These are phyloP conservation scores for Cajanus cajan DNA, from an alignment of 306 rosid genomes.

Conservation along the genomic window DNA sequence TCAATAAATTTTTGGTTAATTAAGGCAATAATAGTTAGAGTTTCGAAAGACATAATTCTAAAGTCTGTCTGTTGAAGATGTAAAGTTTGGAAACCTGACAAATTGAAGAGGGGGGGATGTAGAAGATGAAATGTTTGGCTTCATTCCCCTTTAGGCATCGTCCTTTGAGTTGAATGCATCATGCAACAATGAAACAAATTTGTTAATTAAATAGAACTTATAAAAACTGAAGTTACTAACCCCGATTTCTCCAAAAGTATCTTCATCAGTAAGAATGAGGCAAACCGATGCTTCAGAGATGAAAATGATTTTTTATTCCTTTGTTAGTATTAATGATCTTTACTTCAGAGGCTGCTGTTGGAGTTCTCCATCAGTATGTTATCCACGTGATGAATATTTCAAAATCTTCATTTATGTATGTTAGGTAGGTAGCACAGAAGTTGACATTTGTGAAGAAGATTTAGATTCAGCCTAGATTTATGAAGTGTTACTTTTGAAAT, in stretches of 20 bases:
- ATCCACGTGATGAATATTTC: neutral
- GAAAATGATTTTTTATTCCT: neutral
- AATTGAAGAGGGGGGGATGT: neutral
- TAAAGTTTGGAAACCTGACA: neutral
- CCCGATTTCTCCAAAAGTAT: neutral
- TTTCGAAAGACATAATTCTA: neutral
- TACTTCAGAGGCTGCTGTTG: neutral
- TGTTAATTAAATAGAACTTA: neutral
- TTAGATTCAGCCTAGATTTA: slow-evolving; percentile 1
- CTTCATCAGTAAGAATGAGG: neutral
- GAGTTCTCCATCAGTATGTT: neutral
- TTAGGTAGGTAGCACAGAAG: neutral
- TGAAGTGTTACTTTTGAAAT: slow-evolving; percentile 14
- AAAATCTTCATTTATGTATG: neutral
- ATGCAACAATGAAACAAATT: neutral
- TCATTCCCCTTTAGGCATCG: neutral
- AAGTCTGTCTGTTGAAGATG: neutral
- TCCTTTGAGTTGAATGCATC: neutral
- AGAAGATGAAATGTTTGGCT: neutral
- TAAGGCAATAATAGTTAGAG: neutral
- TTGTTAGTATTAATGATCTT: neutral
- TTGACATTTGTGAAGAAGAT: slow-evolving; percentile 14
- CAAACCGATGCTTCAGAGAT: neutral
- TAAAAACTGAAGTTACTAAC: neutral
- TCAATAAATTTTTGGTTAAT: slow-evolving; percentile 13